Conservation (phyloP, 2,329 filamentous ascomycete species). For the Fonsecaea pedrosoi region DNA sequence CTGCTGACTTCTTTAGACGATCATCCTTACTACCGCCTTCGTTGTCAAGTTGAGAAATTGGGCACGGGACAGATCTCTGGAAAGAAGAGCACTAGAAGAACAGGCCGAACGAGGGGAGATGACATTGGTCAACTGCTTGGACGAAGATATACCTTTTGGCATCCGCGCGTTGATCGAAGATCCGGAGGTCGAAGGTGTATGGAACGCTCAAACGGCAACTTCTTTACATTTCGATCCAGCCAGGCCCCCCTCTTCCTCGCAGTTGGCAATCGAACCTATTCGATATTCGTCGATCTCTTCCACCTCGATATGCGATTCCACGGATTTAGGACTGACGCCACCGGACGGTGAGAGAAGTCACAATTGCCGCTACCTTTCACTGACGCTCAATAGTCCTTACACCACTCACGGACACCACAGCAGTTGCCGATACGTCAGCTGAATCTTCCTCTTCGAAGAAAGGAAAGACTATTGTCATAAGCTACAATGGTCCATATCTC, state of each 20-base stretch:
- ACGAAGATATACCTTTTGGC: constrained; percentile 79
- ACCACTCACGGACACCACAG: constrained; percentile 15
- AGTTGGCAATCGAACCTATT: constrained; percentile 3
- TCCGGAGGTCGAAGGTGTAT: constrained; percentile 83
- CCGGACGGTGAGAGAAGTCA: constrained; percentile 23
- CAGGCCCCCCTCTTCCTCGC: constrained; percentile 9
- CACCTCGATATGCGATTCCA: constrained; percentile 14
- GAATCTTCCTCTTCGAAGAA: constrained; percentile 16
- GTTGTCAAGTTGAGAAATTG: constrained; percentile 65
- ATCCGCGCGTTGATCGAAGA: constrained; percentile 83
- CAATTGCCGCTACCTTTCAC: background rate
- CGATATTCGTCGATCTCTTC: constrained; percentile 23
- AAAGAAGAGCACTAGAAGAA: constrained; percentile 67
- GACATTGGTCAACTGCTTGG: constrained; percentile 59
- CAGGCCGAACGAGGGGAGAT: constrained; percentile 57
- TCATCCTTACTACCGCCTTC: constrained; percentile 72
- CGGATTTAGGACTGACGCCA: constrained; percentile 20
- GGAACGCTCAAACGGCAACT: constrained; percentile 65
- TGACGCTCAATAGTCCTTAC: constrained; percentile 18
- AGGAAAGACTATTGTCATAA: constrained; percentile 31
- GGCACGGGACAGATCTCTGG: constrained; percentile 62
- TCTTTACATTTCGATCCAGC: constrained; percentile 36
- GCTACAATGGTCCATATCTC: constrained; percentile 29
- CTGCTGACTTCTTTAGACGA: constrained; percentile 52
- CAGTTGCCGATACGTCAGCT: constrained; percentile 8